phyloP scores from a whole-genome alignment of 352 stramenopile species.

The Pseudoperonospora humuli region DNA sequence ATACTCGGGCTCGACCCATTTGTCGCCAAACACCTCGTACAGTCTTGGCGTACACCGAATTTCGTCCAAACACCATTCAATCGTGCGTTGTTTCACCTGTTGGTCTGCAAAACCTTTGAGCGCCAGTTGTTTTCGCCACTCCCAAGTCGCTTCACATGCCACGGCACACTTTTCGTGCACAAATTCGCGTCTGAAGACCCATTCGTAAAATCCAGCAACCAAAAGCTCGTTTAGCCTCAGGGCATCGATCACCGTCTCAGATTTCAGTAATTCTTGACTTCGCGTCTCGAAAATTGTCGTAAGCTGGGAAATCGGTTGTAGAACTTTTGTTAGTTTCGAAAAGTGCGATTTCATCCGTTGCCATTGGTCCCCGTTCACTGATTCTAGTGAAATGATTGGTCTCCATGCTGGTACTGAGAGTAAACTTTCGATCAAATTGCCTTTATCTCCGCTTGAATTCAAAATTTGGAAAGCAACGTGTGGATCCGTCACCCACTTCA shows the following conservation, averaged over 20 bases:
- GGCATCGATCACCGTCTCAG: conserved; percentile 14
- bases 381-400: conserved; percentile 24
- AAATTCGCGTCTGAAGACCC: conserved; percentile 20
- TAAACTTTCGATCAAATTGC: conserved; percentile 20
- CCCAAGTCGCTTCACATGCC: conserved; percentile 22
- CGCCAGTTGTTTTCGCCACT: conserved; percentile 27
- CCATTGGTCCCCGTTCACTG: conserved; percentile 24
- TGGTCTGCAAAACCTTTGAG: conserved; percentile 23
- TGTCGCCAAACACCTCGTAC: conserved; percentile 21
- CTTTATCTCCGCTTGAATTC: conserved; percentile 17
- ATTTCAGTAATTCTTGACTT: conserved; percentile 12
- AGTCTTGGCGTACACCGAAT: conserved; percentile 13
- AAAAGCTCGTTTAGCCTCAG: conserved; percentile 16
- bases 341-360: conserved; percentile 22
- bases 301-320: conserved; percentile 19
- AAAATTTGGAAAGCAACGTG: conserved; percentile 15
- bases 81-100: conserved; percentile 11
- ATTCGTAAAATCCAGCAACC: conserved; percentile 25
- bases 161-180: conserved; percentile 8
- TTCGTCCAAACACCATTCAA: conserved; percentile 24
- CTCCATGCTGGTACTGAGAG: conserved; percentile 17
- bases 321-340: conserved; percentile 8
- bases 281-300: conserved; percentile 18
- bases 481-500: conserved; percentile 25
- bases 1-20: conserved; percentile 23